Percentiles rank a stretch among this genome's conserved stretches.
Conservation (phyloP, 257 asterid genomes). For the Capsicum pubescens region DNA sequence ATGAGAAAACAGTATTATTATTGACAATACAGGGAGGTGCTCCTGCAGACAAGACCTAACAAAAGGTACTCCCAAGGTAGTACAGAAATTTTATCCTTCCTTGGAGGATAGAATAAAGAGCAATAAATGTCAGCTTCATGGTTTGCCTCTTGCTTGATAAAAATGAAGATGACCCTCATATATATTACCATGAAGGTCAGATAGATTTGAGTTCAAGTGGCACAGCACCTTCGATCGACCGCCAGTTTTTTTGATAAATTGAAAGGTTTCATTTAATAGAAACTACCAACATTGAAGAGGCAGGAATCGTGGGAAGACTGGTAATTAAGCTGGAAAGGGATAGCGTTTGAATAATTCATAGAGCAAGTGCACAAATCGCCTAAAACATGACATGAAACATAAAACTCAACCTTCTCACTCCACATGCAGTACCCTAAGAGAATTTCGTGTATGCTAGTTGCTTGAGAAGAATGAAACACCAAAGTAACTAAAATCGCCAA, state of each 20-base stretch:
- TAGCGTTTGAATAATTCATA: background rate
- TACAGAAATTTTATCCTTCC: too few species aligned
- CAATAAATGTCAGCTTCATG: background rate
- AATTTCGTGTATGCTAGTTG: background rate
- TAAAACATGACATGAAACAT: background rate
- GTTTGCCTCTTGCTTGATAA: background rate
- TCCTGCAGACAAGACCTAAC: too few species aligned
- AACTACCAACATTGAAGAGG: background rate
- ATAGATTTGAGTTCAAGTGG: too few species aligned
- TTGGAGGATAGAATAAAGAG: background rate
- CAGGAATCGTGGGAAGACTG: background rate
- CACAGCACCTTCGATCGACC: too few species aligned
- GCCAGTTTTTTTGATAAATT: background rate
- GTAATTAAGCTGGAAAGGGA: background rate
- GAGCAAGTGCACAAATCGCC: background rate
- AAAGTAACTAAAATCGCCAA: slow-evolving; percentile 49
- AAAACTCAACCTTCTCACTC: background rate
- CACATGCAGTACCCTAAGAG: slow-evolving; percentile 14
- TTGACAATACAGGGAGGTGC: background rate
- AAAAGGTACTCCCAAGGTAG: too few species aligned
- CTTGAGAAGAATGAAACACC: background rate
- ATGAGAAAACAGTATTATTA: background rate
- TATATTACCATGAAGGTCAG: background rate
- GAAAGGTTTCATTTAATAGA: background rate
- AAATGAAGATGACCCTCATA: background rate